phyloP scores from a whole-genome alignment of 2,329 filamentous ascomycete genomes.

The Claviceps maximensis region DNA sequence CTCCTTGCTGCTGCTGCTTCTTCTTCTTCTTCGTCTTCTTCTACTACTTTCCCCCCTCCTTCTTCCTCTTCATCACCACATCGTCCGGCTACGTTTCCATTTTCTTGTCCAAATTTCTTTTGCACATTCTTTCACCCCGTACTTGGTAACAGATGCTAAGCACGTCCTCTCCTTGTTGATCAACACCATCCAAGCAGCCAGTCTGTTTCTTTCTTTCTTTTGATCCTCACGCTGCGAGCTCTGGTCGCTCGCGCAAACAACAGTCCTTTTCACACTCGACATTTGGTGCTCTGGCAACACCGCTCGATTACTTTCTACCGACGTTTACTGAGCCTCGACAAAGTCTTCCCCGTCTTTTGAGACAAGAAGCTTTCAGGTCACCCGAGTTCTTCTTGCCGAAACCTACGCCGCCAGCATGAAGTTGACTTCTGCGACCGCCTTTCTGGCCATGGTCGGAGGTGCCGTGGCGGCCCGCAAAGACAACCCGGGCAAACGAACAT shows the following conservation, averaged over 20 bases:
- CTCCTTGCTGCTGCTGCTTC: no score
- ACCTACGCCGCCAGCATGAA: slow-evolving; percentile 20
- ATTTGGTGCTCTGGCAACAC: slow-evolving; percentile 23
- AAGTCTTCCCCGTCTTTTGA: neutral
- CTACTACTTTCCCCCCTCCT: no score
- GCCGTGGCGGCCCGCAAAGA: slow-evolving; percentile 27
- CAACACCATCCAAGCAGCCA: slow-evolving; percentile 12
- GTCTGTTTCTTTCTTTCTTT: slow-evolving; percentile 19
- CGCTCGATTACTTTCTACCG: slow-evolving; percentile 3
- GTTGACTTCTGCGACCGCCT: slow-evolving; percentile 15
- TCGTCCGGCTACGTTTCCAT: slow-evolving; percentile 6
- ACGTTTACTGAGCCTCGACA: slow-evolving; percentile 2
- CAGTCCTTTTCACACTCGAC: slow-evolving; percentile 14
- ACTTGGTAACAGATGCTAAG: slow-evolving; percentile 17
- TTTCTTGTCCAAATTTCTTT: slow-evolving; percentile 3
- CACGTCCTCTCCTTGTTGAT: slow-evolving; percentile 23
- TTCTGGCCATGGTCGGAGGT: slow-evolving; percentile 27
- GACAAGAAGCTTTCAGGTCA: neutral
- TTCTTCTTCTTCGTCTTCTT: slow-evolving; percentile 8
- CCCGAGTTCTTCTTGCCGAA: neutral
- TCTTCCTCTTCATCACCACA: slow-evolving; percentile 7
- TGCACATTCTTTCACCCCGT: neutral
- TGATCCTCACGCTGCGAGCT: slow-evolving; percentile 12
- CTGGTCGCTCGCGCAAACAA: slow-evolving; percentile 11
- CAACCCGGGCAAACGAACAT: slow-evolving; percentile 32